Conservation (phyloP, 768 basidiomycete genomes). For the Tricholoma terreum region DNA sequence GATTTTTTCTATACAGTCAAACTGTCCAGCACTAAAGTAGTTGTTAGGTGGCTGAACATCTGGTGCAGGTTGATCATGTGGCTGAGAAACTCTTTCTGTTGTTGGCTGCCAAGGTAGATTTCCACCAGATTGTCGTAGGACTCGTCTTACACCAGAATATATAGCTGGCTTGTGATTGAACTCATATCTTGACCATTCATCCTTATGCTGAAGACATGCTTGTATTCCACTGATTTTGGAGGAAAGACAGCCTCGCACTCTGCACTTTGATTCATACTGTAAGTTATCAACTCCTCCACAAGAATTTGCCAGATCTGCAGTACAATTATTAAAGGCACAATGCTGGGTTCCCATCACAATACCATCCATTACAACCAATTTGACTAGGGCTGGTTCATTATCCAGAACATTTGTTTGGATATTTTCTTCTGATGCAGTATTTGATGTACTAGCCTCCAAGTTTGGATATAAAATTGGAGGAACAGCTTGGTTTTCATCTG, state of each 20-base stretch:
- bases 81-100: no score
- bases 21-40: neutral
- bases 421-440: neutral
- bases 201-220: no score
- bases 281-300: no score
- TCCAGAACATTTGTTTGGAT: neutral
- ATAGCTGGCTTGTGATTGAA: neutral
- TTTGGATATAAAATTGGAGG: neutral
- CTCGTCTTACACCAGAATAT: neutral
- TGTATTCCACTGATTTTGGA: neutral
- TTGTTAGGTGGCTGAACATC: neutral
- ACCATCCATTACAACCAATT: conserved; percentile 1
- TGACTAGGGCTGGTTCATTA: neutral
- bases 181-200: no score
- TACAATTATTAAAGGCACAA: no score
- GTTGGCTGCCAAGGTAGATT: neutral
- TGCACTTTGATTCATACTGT: conserved; percentile 3
- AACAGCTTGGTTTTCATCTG: conserved; percentile 9
- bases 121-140: neutral
- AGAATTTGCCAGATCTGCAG: no score
- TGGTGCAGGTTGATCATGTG: neutral
- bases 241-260: conserved; percentile 1
- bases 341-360: no score
- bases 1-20: no score
- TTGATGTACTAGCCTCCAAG: neutral